These are phyloP conservation scores for Musa acuminata DNA, from an alignment of 176 grass and related monocot species.

Conservation along the genomic window DNA sequence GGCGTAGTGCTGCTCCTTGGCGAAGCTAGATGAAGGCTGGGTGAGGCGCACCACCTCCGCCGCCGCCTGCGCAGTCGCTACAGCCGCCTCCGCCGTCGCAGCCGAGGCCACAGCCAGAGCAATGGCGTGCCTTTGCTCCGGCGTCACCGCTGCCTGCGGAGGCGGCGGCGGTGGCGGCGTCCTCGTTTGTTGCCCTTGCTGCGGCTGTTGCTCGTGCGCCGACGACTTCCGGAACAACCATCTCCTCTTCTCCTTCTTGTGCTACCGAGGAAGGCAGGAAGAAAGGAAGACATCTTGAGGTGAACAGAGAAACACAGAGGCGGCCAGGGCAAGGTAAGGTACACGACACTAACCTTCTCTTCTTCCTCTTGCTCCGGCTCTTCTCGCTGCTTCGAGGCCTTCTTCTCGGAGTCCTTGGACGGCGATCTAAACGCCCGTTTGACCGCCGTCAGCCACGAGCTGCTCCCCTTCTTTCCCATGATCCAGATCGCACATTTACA, in stretches of 20 bases:
- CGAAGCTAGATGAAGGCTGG: slow-evolving; percentile 17
- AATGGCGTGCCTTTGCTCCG: slow-evolving; percentile 53
- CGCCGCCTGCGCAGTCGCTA: slow-evolving; percentile 77
- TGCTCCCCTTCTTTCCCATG: slow-evolving; percentile 87
- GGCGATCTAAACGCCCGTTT: slow-evolving; percentile 89
- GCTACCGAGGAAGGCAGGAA: slow-evolving; percentile 22
- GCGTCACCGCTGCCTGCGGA: slow-evolving; percentile 28
- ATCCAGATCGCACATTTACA: not conserved
- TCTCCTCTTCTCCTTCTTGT: slow-evolving; percentile 62
- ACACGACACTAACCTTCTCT: slow-evolving; percentile 23
- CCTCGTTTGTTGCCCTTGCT: slow-evolving; percentile 4
- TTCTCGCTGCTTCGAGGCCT: slow-evolving; percentile 33
- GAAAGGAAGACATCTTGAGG: not conserved
- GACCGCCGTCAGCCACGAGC: slow-evolving; percentile 92
- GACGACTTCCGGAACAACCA: slow-evolving; percentile 77
- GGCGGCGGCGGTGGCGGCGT: not conserved
- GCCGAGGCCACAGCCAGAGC: slow-evolving; percentile 70
- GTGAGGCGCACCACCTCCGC: slow-evolving; percentile 82
- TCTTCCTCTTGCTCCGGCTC: slow-evolving; percentile 27
- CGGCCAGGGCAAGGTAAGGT: not conserved
- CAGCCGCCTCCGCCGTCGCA: slow-evolving; percentile 68
- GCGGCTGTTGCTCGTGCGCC: slow-evolving; percentile 22
- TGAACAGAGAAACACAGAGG: not conserved
- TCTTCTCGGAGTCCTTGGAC: slow-evolving; percentile 66
- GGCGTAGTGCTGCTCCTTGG: slow-evolving; percentile 38